Percentiles rank a stretch among this genome's conserved stretches.
phyloP scores from a whole-genome alignment of 306 rosid species.

The Boehmeria nivea region DNA sequence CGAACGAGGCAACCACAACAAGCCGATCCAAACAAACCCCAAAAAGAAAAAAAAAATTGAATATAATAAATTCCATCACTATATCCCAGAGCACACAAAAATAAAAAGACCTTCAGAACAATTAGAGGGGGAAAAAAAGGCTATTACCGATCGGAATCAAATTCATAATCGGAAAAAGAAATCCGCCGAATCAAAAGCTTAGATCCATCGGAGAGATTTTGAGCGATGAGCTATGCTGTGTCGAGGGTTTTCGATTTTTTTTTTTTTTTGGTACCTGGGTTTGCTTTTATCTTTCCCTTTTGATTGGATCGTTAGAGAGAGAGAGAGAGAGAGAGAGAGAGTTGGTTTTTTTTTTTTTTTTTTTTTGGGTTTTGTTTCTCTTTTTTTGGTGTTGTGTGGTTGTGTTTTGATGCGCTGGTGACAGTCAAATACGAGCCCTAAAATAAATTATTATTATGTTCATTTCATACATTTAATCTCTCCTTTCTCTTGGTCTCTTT shows the following conservation, averaged over 20 bases:
- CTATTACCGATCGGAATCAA: background rate
- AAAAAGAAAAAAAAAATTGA: constrained; percentile 7
- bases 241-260: constrained; percentile 12
- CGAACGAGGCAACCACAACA: constrained; percentile 21
- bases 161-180: background rate
- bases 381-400: constrained; percentile 35
- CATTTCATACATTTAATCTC: too few species aligned
- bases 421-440: constrained; percentile 65
- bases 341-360: constrained; percentile 3
- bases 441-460: constrained; percentile 2
- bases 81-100: constrained; percentile 4
- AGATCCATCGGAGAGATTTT: constrained; percentile 33
- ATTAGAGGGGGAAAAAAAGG: constrained; percentile 31
- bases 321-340: constrained; percentile 8
- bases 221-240: background rate
- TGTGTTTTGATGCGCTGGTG: constrained; percentile 72
- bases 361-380: constrained; percentile 40
- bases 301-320: constrained; percentile 39
- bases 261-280: too few species aligned
- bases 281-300: constrained; percentile 6
- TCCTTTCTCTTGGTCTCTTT: too few species aligned
- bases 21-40: constrained; percentile 30
- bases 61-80: constrained; percentile 6
- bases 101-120: constrained; percentile 8
- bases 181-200: constrained; percentile 22